phyloP scores from a whole-genome alignment of 1,284 basidiomycete genomes.

The Ceratobasidium sp. region DNA sequence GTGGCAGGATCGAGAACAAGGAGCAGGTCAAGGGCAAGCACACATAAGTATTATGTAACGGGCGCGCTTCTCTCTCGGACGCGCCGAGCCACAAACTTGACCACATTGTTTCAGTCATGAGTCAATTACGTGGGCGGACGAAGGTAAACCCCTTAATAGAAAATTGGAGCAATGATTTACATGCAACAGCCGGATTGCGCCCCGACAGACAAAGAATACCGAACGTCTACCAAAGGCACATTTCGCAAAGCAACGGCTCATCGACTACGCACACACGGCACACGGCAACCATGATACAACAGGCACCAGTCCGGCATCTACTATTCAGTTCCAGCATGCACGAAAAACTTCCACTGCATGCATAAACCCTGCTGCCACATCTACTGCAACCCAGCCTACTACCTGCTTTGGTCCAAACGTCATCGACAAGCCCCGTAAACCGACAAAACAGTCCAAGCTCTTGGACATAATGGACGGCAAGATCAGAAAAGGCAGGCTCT shows the following conservation, averaged over 20 bases:
- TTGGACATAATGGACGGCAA: slow-evolving; percentile 20
- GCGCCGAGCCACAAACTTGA: slow-evolving; percentile 16
- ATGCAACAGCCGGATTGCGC: slow-evolving; percentile 8
- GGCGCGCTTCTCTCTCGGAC: slow-evolving; percentile 7
- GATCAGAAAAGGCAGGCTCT: slow-evolving; percentile 7
- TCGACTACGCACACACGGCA: slow-evolving; percentile 7
- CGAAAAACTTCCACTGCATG: too few species aligned
- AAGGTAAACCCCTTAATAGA: background rate
- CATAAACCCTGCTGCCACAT: background rate
- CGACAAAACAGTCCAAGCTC: slow-evolving; percentile 21
- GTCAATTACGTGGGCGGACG: slow-evolving; percentile 33
- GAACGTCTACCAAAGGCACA: slow-evolving; percentile 23
- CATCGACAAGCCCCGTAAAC: slow-evolving; percentile 15
- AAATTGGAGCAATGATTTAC: background rate
- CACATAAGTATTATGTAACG: slow-evolving; percentile 37
- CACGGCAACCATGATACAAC: background rate
- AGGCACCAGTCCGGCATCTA: background rate
- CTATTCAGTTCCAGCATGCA: slow-evolving; percentile 18
- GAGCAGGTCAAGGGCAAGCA: slow-evolving; percentile 40
- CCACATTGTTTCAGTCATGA: slow-evolving; percentile 26
- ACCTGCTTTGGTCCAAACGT: slow-evolving; percentile 5
- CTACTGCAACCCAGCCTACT: background rate
- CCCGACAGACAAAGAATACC: background rate
- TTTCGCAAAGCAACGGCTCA: slow-evolving; percentile 33
- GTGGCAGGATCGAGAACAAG: slow-evolving; percentile 38